Conservation (phyloP, 2,329 filamentous ascomycete genomes). For the Magnaporthiopsis poae region DNA sequence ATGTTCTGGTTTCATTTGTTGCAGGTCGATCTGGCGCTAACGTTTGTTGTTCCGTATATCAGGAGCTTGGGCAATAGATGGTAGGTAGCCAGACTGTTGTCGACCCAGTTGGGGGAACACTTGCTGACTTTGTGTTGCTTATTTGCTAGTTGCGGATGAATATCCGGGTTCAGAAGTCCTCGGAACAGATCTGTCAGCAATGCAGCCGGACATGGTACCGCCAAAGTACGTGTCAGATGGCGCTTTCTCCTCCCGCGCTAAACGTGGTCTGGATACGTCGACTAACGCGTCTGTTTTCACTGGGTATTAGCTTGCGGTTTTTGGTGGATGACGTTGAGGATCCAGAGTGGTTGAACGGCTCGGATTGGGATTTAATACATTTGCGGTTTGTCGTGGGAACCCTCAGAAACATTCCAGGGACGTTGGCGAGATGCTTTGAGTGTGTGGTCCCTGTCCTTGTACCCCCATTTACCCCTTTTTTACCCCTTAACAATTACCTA, state of each 20-base stretch:
- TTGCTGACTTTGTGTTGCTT: neutral
- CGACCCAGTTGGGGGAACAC: neutral
- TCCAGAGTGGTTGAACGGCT: conserved; percentile 40
- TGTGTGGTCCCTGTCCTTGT: conserved; percentile 15
- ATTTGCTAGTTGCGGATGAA: conserved; percentile 19
- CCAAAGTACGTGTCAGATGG: conserved; percentile 29
- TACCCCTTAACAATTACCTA: no score
- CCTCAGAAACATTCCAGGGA: conserved; percentile 39
- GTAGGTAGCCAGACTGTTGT: neutral
- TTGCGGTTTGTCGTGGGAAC: conserved; percentile 39
- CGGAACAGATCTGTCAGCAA: conserved; percentile 35
- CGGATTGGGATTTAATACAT: conserved; percentile 47
- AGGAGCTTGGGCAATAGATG: conserved; percentile 35
- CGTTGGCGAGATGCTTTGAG: conserved; percentile 31
- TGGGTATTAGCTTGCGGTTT: conserved; percentile 33
- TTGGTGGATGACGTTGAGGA: conserved; percentile 53
- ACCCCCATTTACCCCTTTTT: no score
- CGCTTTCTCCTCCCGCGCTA: no score
- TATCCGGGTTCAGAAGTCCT: conserved; percentile 31
- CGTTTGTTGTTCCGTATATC: neutral
- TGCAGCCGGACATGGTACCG: conserved; percentile 41
- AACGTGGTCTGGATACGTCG: neutral
- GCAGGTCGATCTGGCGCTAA: neutral
- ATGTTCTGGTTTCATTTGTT: neutral
- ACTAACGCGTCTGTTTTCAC: neutral